Base-by-base conservation (phyloP, 306 rosid species). In the Dalbergia oliveri region DNA sequence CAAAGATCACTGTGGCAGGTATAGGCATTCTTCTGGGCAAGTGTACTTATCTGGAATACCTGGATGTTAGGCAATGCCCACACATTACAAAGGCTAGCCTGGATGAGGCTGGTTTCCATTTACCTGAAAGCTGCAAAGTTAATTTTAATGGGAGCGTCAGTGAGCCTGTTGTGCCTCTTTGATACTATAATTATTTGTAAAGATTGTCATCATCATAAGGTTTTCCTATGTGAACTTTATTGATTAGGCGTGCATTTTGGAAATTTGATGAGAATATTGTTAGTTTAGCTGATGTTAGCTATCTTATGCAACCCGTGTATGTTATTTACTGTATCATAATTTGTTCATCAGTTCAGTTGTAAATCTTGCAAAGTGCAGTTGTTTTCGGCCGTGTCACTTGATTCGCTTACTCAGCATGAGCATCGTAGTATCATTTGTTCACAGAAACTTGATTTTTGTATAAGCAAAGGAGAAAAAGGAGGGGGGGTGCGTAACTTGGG, bases 31-130 rank as follows among this genome's bases (percentile, higher is more conserved):
- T 95, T 66, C 34, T 87, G 74, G 89, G 89, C 75, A 90, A 88
- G 75, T 93, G 98, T 82, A 64, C 19, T 62, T 78, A 76, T 75
- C 85, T 93, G 57, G 87, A 93, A 65, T 95, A 93, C 82, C 84
- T 95, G 76, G 98, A 95, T 79, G 97, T 95, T 79, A 91, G 97
- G 80, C 88, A 97, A 21, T 93, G 99, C 84, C 96, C 96, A 0
- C 87, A 82, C 50, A 85, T 93, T 68, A 95, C 99, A 8, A 85
- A 85, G 91, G 95, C 87, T 5, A 89, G 83, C 72, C 90, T 90
- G 8, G 95, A 90, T 14, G 97, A 82, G 91, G 94, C 88, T 60
- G 98, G 94, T 68, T 74, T 93, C 82, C 88, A 66, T 81, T 91
- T 95, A 83, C 92, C 98, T 16, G 88, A 80, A 63, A 43, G 66